phyloP scores from a whole-genome alignment of 2,329 filamentous ascomycete species.

The Botrytis cinerea region DNA sequence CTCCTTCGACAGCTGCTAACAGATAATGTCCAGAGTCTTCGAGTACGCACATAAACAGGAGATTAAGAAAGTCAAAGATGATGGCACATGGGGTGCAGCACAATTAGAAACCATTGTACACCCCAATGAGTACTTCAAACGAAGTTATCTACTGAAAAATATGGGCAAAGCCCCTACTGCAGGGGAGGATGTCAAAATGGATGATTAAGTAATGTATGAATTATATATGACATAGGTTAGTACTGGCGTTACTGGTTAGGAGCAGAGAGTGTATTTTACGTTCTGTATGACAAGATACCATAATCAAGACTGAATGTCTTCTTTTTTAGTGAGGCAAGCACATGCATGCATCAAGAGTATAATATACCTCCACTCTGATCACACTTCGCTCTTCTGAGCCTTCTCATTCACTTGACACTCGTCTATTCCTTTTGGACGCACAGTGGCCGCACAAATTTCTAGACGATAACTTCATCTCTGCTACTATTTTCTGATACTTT shows the following conservation, averaged over 20 bases:
- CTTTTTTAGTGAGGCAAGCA: background rate
- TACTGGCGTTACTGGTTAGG: background rate
- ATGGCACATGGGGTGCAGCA: conserved; percentile 67
- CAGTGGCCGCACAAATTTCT: background rate
- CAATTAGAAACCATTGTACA: conserved; percentile 95
- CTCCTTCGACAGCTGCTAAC: conserved; percentile 14
- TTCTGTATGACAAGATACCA: conserved; percentile 3
- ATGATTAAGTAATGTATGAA: conserved; percentile 19
- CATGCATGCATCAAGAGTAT: background rate
- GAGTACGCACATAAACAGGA: conserved; percentile 81
- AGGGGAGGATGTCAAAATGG: conserved; percentile 22
- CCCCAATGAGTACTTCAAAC: conserved; percentile 97
- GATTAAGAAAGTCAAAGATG: conserved; percentile 74
- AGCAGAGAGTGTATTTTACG: background rate
- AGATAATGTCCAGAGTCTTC: conserved; percentile 65
- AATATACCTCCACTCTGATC: background rate
- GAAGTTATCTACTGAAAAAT: conserved; percentile 87
- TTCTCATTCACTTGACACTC: background rate
- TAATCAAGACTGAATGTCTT: background rate
- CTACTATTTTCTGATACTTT: background rate
- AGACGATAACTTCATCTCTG: background rate
- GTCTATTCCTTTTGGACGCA: background rate
- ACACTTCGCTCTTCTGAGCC: background rate
- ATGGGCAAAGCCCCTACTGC: conserved; percentile 47
- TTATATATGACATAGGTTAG: conserved; percentile 16